Evolutionary conservation across 176 grass and related monocot genomes (phyloP).

Genomic region (Tuctoria greenei): DNA sequence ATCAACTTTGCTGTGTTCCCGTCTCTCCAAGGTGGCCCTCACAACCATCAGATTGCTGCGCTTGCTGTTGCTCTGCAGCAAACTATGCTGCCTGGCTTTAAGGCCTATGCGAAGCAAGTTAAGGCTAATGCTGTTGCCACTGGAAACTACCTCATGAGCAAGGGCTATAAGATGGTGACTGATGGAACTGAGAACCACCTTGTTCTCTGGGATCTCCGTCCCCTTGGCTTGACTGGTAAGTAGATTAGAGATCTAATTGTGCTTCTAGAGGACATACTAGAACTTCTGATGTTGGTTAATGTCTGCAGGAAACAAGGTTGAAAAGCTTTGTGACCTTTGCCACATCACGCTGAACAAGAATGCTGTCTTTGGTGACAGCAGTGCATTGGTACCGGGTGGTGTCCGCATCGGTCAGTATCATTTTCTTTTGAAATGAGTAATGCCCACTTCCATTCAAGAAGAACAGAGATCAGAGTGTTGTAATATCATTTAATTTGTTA

Average conservation of each 20-base stretch:
- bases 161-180: constrained; percentile 97
- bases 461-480: no score
- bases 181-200: constrained; percentile 98
- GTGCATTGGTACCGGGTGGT: constrained; percentile 89
- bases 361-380: constrained; percentile 98
- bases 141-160: constrained; percentile 95
- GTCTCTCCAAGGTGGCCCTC: constrained; percentile 97
- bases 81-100: constrained; percentile 76
- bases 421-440: neutral
- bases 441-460: no score
- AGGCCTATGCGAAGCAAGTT: constrained; percentile 91
- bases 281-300: constrained; percentile 17
- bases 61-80: constrained; percentile 92
- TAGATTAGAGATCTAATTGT: neutral
- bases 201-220: constrained; percentile 98
- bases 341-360: constrained; percentile 97
- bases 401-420: constrained; percentile 81
- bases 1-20: constrained; percentile 96
- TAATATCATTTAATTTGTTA: no score
- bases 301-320: constrained; percentile 84
- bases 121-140: constrained; percentile 90
- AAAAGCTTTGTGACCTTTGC: constrained; percentile 94
- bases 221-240: constrained; percentile 94
- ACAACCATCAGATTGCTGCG: constrained; percentile 98
- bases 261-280: neutral